Evolutionary conservation across 805 yeast species (phyloP).

Genomic region (Starmerella ratchasimensis): DNA sequence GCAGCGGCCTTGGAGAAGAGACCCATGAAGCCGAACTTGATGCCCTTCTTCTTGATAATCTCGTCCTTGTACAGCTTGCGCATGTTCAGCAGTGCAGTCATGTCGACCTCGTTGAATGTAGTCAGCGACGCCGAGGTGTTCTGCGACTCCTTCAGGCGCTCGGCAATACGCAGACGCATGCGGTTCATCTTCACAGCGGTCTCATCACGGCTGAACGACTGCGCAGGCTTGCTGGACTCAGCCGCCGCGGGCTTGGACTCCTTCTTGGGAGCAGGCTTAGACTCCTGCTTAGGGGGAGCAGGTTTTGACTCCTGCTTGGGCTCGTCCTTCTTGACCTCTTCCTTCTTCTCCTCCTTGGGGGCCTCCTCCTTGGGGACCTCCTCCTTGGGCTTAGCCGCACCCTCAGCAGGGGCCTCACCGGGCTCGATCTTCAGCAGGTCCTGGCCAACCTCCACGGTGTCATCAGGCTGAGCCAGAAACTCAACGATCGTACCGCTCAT

Average conservation of each 20-base stretch:
- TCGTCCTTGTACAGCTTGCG: slow-evolving; percentile 96
- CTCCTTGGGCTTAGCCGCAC: slow-evolving; percentile 24
- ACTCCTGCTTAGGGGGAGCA: slow-evolving; percentile 17
- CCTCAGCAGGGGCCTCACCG: slow-evolving; percentile 53
- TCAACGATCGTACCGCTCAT: slow-evolving; percentile 80
- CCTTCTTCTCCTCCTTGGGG: slow-evolving; percentile 22
- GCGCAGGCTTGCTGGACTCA: slow-evolving; percentile 25
- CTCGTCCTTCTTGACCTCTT: slow-evolving; percentile 50
- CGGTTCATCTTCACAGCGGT: slow-evolving; percentile 96
- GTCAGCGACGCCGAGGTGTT: slow-evolving; percentile 97
- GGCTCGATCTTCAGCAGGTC: slow-evolving; percentile 78
- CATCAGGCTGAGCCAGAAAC: slow-evolving; percentile 68
- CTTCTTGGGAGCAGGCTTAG: slow-evolving; percentile 25
- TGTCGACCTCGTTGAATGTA: slow-evolving; percentile 95
- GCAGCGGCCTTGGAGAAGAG: slow-evolving; percentile 88
- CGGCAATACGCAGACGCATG: slow-evolving; percentile 97
- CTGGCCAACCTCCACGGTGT: slow-evolving; percentile 92
- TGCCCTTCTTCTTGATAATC: slow-evolving; percentile 80
- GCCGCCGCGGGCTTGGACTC: slow-evolving; percentile 24
- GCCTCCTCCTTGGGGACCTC: slow-evolving; percentile 19
- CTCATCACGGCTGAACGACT: slow-evolving; percentile 53
- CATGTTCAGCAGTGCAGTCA: slow-evolving; percentile 83
- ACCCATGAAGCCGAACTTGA: slow-evolving; percentile 98
- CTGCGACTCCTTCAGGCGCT: slow-evolving; percentile 97
- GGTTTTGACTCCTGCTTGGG: slow-evolving; percentile 19